phyloP scores from a whole-genome alignment of 1,139 yeast genomes.

The Suhomyces panamericanus region DNA sequence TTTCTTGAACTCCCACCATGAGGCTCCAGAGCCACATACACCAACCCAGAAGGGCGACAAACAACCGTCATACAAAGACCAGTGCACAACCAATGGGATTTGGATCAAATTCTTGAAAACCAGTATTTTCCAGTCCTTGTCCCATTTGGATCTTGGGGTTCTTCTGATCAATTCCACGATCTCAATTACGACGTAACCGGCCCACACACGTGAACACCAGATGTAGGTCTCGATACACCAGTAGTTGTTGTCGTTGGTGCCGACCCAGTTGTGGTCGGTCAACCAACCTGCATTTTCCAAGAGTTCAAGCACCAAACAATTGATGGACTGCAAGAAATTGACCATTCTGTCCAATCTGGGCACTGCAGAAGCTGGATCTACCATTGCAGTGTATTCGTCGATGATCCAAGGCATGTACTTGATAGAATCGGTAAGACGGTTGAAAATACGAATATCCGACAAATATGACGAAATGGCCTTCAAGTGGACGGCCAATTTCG shows the following conservation, averaged over 20 bases:
- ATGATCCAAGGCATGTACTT: constrained; percentile 53
- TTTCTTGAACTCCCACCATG: constrained; percentile 47
- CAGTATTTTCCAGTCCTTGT: constrained; percentile 36
- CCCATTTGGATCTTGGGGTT: constrained; percentile 40
- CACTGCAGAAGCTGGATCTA: constrained; percentile 25
- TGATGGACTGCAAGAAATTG: constrained; percentile 43
- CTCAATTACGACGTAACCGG: constrained; percentile 50
- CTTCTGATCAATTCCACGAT: constrained; percentile 45
- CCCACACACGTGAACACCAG: constrained; percentile 61
- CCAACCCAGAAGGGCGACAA: constrained; percentile 55
- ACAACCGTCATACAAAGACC: constrained; percentile 59
- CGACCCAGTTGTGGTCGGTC: constrained; percentile 56
- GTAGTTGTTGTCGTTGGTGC: constrained; percentile 42
- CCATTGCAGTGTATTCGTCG: constrained; percentile 36
- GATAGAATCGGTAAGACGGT: constrained; percentile 53
- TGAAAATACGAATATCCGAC: constrained; percentile 55
- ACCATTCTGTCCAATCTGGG: constrained; percentile 37
- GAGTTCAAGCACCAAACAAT: constrained; percentile 48
- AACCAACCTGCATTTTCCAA: constrained; percentile 61
- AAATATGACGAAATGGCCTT: constrained; percentile 46
- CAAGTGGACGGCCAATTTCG: constrained; percentile 40
- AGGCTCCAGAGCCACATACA: constrained; percentile 47
- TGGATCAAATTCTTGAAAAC: constrained; percentile 47
- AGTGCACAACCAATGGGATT: constrained; percentile 57
- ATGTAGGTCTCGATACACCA: constrained; percentile 49